Evolutionary conservation across 2,329 filamentous ascomycete species (phyloP).

Genomic region (Colletotrichum sp.): DNA sequence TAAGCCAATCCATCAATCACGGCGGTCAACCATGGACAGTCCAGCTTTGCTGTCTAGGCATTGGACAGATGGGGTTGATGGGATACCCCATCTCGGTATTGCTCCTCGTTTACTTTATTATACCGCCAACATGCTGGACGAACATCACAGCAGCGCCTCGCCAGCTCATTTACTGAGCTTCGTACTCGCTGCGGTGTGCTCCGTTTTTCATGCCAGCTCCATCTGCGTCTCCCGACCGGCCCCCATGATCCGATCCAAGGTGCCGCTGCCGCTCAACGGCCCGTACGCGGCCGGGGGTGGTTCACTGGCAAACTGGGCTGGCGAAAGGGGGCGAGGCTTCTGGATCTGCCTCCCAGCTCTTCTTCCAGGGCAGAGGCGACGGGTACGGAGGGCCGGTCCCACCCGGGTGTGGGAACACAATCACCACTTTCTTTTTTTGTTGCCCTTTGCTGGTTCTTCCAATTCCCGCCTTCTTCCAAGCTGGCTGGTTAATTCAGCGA

Average conservation of each 20-base stretch:
- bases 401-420: slow-evolving; percentile 1
- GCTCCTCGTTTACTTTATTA: not conserved
- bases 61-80: not conserved
- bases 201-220: not conserved
- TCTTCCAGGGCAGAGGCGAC: slow-evolving; percentile 3
- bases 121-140: not conserved
- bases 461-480: not conserved
- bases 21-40: not conserved
- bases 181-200: not conserved
- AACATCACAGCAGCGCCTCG: slow-evolving; percentile 6
- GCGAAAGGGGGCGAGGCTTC: not conserved
- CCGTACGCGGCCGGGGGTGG: not conserved
- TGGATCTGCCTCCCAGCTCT: not conserved
- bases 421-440: not conserved
- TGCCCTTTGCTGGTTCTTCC: not conserved
- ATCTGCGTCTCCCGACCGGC: not conserved
- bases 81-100: not conserved
- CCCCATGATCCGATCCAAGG: slow-evolving; percentile 8
- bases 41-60: not conserved
- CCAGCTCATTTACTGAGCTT: slow-evolving; percentile 2
- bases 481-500: not conserved
- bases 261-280: slow-evolving; percentile 10
- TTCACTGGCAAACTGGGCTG: not conserved
- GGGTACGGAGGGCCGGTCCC: not conserved
- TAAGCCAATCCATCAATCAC: not conserved